phyloP scores from a whole-genome alignment of 257 asterid genomes.

The Osmanthus fragrans region DNA sequence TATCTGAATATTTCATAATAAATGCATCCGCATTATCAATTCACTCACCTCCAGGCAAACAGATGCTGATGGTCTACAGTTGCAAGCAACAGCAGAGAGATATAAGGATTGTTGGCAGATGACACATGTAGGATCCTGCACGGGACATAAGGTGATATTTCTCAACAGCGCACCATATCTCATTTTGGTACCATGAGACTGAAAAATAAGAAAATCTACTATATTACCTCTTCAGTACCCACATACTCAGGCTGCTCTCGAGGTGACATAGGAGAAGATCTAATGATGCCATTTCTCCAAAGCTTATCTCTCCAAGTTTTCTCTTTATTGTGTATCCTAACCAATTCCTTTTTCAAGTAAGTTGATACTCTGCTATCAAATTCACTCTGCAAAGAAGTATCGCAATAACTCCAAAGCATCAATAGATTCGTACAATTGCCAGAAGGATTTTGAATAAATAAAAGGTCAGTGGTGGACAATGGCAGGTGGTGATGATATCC shows the following conservation, averaged over 20 bases:
- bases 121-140: conserved; percentile 86
- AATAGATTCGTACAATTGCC: conserved; percentile 11
- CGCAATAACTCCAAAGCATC: conserved; percentile 20
- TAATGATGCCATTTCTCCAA: conserved; percentile 76
- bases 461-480: background rate
- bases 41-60: conserved; percentile 90
- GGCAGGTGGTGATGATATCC: background rate
- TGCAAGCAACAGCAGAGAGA: conserved; percentile 87
- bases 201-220: conserved; percentile 19
- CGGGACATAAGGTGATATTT: conserved; percentile 23
- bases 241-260: conserved; percentile 68
- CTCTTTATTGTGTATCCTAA: conserved; percentile 65
- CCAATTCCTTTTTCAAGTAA: conserved; percentile 66
- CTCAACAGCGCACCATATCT: conserved; percentile 30
- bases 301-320: conserved; percentile 79
- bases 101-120: conserved; percentile 86
- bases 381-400: conserved; percentile 54
- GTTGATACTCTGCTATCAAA: conserved; percentile 59
- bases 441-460: background rate
- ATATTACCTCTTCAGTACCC: conserved; percentile 83
- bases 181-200: conserved; percentile 6
- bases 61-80: conserved; percentile 76
- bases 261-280: conserved; percentile 69
- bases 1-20: conserved; percentile 11
- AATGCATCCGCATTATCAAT: background rate